Base-by-base conservation (phyloP, 2,329 filamentous ascomycete species). In the Diaporthe velutina region DNA sequence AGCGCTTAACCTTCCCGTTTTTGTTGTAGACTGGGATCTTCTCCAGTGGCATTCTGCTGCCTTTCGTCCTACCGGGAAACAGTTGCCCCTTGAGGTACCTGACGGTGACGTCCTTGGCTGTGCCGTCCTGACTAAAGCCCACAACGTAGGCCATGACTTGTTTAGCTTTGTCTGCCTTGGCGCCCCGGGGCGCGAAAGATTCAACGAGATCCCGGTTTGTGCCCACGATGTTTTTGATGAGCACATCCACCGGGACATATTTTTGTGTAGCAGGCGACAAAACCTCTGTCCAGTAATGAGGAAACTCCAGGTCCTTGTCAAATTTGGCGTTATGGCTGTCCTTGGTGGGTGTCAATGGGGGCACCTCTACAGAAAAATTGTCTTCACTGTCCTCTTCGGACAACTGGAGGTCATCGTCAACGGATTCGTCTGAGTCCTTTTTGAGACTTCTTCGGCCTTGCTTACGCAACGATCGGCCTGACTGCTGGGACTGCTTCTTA, bases 251-350 rank as follows among this genome's bases (percentile, higher is more conserved):
- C 0, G 95, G 89, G 12, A 97, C 88, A 73, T 94, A 95, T 66
- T 91, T 94, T 71, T 94, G 91, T 0, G 94, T 96, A 4, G 95
- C 88, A 2, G 95, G 93, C 0, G 96, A 98, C 2, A 97, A 87
- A 3, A 94, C 93, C 82, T 99, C 97, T 0, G 94, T 93, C 97
- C 97, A 99, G 82, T 98, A 98, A 68, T 94, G 93, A 1, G 97
- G 96, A 77, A 93, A 97, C 3, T 92, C 90, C 38, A 98, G 87
- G 78, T 98, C 95, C 28, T 89, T 87, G 78, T 98, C 95, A 79
- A 93, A 94, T 66, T 80, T 81, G 9, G 78, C 79, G 52, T 82
- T 83, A 77, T 84, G 88, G 10, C 45, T 42, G 15, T 66, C 54
- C 40, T 74, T 74, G 5, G 25, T 17, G 30, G 55, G 22, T 68